Percentiles rank a stretch among this genome's conserved stretches.
Conservation (phyloP, 192 early-diverging fungal species). For the Gamsiella multidivaricata region DNA sequence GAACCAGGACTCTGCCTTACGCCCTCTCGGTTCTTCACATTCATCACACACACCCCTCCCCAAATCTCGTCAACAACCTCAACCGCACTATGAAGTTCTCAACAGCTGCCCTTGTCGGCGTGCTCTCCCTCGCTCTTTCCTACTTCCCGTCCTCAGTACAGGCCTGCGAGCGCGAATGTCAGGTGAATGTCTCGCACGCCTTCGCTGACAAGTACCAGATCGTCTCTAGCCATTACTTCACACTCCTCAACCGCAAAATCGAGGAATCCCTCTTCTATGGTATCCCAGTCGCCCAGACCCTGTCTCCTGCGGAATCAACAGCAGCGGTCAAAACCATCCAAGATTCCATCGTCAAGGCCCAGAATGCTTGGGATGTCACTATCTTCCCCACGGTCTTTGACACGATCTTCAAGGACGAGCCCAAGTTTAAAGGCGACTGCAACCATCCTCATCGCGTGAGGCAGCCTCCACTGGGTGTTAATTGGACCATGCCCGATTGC, state of each 20-base stretch:
- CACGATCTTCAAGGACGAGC: conserved; percentile 60
- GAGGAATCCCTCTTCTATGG: conserved; percentile 28
- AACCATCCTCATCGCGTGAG: conserved; percentile 59
- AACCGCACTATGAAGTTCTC: conserved; percentile 20
- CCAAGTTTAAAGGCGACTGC: conserved; percentile 67
- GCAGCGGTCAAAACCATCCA: conserved; percentile 20
- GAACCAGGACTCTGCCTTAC: too few relatives aligned
- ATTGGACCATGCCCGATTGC: conserved; percentile 65
- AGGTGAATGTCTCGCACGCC: conserved; percentile 55
- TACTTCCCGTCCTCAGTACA: background rate
- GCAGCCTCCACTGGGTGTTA: conserved; percentile 57
- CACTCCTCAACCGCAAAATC: conserved; percentile 13
- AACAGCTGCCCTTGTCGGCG: background rate
- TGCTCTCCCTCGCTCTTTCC: conserved; percentile 7
- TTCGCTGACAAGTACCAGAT: conserved; percentile 56
- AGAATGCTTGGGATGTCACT: conserved; percentile 39
- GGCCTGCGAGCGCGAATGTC: conserved; percentile 61
- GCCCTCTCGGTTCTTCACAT: too few relatives aligned
- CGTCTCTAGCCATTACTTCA: conserved; percentile 40
- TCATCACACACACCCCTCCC: too few relatives aligned
- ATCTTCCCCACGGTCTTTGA: conserved; percentile 33
- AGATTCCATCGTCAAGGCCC: conserved; percentile 27
- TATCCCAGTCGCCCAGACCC: conserved; percentile 7
- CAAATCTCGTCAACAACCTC: too few relatives aligned
- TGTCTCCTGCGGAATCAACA: conserved; percentile 19